Evolutionary conservation across 2,329 filamentous ascomycete species (phyloP).

Genomic region (Grosmannia penicillata): DNA sequence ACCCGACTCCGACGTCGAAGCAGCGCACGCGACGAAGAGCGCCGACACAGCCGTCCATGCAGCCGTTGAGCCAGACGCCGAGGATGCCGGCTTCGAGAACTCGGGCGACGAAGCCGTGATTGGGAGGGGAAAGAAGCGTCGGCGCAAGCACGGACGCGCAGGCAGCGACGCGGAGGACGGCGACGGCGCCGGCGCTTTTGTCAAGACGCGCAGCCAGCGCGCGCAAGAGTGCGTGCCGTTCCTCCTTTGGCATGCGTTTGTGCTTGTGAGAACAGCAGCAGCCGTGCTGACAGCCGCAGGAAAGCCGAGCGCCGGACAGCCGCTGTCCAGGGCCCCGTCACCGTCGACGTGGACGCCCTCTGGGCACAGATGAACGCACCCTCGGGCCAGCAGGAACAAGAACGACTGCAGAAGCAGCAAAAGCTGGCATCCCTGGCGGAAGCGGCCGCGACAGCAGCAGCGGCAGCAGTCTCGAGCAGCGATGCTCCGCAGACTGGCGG

Average conservation of each 20-base stretch:
- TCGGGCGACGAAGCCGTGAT: slow-evolving; percentile 63
- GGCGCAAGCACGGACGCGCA: slow-evolving; percentile 13
- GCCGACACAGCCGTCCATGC: too few relatives aligned
- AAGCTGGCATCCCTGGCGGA: slow-evolving; percentile 5
- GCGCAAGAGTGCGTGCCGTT: slow-evolving; percentile 38
- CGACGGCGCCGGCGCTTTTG: slow-evolving; percentile 43
- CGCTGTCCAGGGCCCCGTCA: slow-evolving; percentile 42
- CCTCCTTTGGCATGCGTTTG: not conserved
- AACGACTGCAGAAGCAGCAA: slow-evolving; percentile 7
- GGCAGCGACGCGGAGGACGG: slow-evolving; percentile 35
- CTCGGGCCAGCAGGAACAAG: not conserved
- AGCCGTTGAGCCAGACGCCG: slow-evolving; percentile 16
- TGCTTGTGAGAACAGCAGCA: not conserved
- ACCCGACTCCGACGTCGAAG: slow-evolving; percentile 20
- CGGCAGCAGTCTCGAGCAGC: not conserved
- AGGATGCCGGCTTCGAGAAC: slow-evolving; percentile 42
- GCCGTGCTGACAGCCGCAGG: slow-evolving; percentile 16
- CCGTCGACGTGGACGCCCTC: slow-evolving; percentile 55
- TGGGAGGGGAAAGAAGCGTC: slow-evolving; percentile 42
- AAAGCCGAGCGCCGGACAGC: slow-evolving; percentile 42
- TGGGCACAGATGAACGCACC: slow-evolving; percentile 48
- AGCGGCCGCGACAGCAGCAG: slow-evolving; percentile 5
- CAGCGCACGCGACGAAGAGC: not conserved
- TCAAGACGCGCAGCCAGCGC: slow-evolving; percentile 60
- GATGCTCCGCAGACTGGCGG: not conserved